Conservation (phyloP, 2,329 filamentous ascomycete genomes). For the Blumeria graminis region DNA sequence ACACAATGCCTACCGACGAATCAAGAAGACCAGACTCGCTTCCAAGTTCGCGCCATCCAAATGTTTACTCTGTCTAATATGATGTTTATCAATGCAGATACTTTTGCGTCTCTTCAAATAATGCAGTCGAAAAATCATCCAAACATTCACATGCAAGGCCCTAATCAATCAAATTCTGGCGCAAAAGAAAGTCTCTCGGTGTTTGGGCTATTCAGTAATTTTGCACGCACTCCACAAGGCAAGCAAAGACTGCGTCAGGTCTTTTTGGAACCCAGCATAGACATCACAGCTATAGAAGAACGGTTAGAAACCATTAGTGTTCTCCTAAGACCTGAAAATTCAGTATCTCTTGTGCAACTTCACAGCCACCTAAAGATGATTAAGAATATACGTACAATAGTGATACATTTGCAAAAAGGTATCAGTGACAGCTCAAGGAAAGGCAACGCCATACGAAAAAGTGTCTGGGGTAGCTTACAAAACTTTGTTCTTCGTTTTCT, state of each 20-base stretch:
- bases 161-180: slow-evolving; percentile 31
- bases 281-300: slow-evolving; percentile 41
- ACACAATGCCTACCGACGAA: slow-evolving; percentile 38
- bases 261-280: slow-evolving; percentile 55
- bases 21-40: slow-evolving; percentile 25
- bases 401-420: slow-evolving; percentile 55
- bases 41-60: slow-evolving; percentile 37
- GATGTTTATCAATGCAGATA: slow-evolving; percentile 65
- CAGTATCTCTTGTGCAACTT: slow-evolving; percentile 27
- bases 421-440: slow-evolving; percentile 26
- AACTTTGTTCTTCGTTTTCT: slow-evolving; percentile 49
- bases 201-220: slow-evolving; percentile 55
- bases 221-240: slow-evolving; percentile 60
- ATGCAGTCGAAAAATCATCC: slow-evolving; percentile 64
- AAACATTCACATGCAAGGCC: slow-evolving; percentile 53
- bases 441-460: slow-evolving; percentile 27
- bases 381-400: slow-evolving; percentile 46
- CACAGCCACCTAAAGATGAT: slow-evolving; percentile 40
- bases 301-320: slow-evolving; percentile 45
- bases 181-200: slow-evolving; percentile 65
- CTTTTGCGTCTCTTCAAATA: slow-evolving; percentile 63
- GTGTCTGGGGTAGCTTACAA: slow-evolving; percentile 48
- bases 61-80: slow-evolving; percentile 45
- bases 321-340: slow-evolving; percentile 45
- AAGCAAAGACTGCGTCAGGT: slow-evolving; percentile 48